Evolutionary conservation across 768 basidiomycete genomes (phyloP).

Genomic region (Tulasnella sp.): DNA sequence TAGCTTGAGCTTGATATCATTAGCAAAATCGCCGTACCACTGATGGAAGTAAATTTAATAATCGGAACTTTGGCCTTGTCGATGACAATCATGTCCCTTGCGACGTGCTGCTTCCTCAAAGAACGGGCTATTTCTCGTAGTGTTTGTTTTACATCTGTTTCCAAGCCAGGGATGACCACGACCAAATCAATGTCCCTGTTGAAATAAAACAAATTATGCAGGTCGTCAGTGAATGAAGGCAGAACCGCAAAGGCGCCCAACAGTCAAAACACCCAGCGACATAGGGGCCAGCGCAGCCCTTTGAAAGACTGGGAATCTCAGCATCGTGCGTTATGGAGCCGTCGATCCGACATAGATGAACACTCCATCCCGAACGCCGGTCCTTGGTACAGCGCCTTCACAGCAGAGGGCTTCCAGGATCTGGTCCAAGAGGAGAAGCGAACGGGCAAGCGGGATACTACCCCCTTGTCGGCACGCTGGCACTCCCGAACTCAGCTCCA

Average conservation of each 20-base stretch:
- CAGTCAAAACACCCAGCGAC: background rate
- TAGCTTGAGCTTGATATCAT: constrained; percentile 33
- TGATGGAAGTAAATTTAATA: constrained; percentile 83
- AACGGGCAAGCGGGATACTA: background rate
- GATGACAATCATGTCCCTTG: constrained; percentile 79
- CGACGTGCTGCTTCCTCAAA: constrained; percentile 69
- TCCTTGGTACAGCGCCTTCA: background rate
- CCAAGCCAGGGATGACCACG: constrained; percentile 69
- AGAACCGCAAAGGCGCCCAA: background rate
- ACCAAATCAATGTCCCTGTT: constrained; percentile 92
- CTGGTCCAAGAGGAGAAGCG: background rate
- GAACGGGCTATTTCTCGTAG: constrained; percentile 74
- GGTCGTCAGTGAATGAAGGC: background rate
- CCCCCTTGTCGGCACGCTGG: background rate
- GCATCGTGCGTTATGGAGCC: background rate
- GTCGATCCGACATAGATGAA: background rate
- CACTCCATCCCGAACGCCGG: background rate
- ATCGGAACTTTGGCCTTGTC: constrained; percentile 94
- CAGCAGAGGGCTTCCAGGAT: background rate
- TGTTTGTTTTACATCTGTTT: constrained; percentile 62
- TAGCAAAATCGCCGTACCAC: constrained; percentile 42
- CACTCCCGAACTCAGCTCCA: background rate
- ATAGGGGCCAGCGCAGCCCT: background rate
- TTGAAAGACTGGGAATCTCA: background rate
- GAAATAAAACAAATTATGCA: background rate